phyloP scores from a whole-genome alignment of 2,329 filamentous ascomycete species.

The Plectosphaerella sp. region DNA sequence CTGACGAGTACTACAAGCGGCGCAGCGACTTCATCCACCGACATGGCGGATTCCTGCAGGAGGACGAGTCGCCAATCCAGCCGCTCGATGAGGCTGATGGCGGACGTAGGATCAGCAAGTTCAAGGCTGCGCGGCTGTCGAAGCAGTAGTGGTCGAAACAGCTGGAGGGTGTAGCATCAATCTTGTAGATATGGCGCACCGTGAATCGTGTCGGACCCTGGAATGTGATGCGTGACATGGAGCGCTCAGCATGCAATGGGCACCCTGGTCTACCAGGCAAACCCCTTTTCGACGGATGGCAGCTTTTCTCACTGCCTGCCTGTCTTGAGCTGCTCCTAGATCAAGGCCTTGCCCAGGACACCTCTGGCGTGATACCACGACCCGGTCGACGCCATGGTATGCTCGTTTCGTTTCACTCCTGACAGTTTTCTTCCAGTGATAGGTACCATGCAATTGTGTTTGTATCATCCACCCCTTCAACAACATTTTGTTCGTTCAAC shows the following conservation, averaged over 20 bases:
- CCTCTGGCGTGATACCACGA: slow-evolving; percentile 54
- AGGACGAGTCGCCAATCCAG: slow-evolving; percentile 63
- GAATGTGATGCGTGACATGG: too few relatives aligned
- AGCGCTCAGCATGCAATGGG: too few relatives aligned
- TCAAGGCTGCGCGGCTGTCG: slow-evolving; percentile 65
- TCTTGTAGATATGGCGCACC: too few relatives aligned
- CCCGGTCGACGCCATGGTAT: slow-evolving; percentile 33
- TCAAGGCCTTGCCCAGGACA: slow-evolving; percentile 39
- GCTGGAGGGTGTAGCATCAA: background rate
- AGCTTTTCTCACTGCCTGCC: slow-evolving; percentile 47
- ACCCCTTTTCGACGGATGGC: slow-evolving; percentile 36
- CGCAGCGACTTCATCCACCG: slow-evolving; percentile 79
- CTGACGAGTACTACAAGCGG: slow-evolving; percentile 75
- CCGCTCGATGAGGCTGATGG: slow-evolving; percentile 65
- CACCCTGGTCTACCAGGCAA: too few relatives aligned
- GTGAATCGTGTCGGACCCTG: too few relatives aligned
- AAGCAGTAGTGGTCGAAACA: slow-evolving; percentile 31
- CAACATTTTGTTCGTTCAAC: background rate
- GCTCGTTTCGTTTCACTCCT: slow-evolving; percentile 62
- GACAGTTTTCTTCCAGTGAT: slow-evolving; percentile 33
- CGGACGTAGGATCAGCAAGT: slow-evolving; percentile 63
- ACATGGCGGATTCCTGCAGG: slow-evolving; percentile 74
- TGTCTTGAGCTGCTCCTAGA: slow-evolving; percentile 54
- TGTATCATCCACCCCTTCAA: background rate
- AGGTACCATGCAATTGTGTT: slow-evolving; percentile 2